These are phyloP conservation scores for Rhizopogon rudus DNA, from an alignment of 768 basidiomycete genomes.

Conservation along the genomic window DNA sequence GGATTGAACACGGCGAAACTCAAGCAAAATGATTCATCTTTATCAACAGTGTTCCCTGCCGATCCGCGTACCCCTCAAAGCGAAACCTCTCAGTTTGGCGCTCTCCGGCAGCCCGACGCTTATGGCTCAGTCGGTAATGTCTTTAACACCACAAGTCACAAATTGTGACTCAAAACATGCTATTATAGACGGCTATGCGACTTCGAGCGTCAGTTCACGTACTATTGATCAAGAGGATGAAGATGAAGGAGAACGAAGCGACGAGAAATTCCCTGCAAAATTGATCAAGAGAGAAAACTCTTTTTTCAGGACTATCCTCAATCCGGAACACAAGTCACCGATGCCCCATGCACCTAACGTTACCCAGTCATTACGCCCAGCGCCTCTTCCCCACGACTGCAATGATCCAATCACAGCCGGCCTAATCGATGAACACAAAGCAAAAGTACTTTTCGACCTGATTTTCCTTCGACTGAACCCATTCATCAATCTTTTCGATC, in stretches of 20 bases:
- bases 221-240: conserved; percentile 50
- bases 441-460: conserved; percentile 68
- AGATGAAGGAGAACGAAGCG: conserved; percentile 56
- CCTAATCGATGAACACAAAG: conserved; percentile 64
- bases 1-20: conserved; percentile 72
- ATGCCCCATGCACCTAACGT: conserved; percentile 24
- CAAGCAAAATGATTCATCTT: conserved; percentile 45
- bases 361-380: conserved; percentile 30
- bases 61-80: conserved; percentile 21
- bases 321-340: conserved; percentile 54
- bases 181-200: conserved; percentile 9
- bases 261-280: conserved; percentile 71
- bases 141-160: background rate
- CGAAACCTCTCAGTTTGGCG: conserved; percentile 21
- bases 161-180: background rate
- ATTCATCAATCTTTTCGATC: conserved; percentile 87
- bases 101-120: conserved; percentile 24
- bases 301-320: conserved; percentile 82
- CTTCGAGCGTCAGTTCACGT: conserved; percentile 15
- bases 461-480: conserved; percentile 84
- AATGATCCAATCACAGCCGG: conserved; percentile 71
- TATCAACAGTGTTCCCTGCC: conserved; percentile 28
- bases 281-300: conserved; percentile 74
- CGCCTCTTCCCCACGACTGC: conserved; percentile 34
- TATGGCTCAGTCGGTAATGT: conserved; percentile 22